Percentiles rank a stretch among this genome's conserved stretches.
These are phyloP conservation scores for Cryptococcus sp. DNA, from an alignment of 1,284 basidiomycete species.

Conservation along the genomic window DNA sequence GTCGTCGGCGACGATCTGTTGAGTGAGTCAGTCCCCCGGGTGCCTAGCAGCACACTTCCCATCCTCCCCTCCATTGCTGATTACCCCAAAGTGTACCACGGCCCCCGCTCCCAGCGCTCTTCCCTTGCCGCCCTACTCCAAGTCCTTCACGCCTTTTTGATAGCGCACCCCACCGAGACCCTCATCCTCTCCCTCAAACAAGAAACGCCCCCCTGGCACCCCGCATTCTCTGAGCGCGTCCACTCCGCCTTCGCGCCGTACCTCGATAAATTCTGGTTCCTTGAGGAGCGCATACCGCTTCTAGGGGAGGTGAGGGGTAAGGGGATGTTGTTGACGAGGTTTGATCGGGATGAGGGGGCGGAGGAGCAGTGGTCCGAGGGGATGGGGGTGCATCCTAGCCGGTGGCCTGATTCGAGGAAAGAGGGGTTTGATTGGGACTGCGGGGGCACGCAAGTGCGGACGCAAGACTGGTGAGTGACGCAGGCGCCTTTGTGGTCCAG, in stretches of 20 bases:
- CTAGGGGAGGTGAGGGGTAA: constrained; percentile 79
- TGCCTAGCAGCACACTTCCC: not conserved
- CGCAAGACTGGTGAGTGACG: constrained; percentile 70
- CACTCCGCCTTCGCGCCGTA: constrained; percentile 58
- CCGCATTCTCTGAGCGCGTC: constrained; percentile 62
- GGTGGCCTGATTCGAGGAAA: constrained; percentile 73
- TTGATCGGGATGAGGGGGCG: constrained; percentile 60
- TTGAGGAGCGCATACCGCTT: constrained; percentile 69
- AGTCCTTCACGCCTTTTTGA: constrained; percentile 62
- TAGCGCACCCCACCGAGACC: constrained; percentile 62
- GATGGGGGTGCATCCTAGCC: constrained; percentile 73
- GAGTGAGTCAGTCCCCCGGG: constrained; percentile 29
- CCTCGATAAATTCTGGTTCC: constrained; percentile 66
- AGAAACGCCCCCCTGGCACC: constrained; percentile 55
- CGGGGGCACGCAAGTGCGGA: constrained; percentile 59
- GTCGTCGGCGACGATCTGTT: constrained; percentile 57
- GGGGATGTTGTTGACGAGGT: constrained; percentile 75
- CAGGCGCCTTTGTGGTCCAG: constrained; percentile 1
- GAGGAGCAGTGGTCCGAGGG: constrained; percentile 51
- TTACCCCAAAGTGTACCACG: constrained; percentile 66
- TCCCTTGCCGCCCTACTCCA: constrained; percentile 63
- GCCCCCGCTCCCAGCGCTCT: constrained; percentile 64
- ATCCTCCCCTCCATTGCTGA: not conserved
- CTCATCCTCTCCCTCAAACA: constrained; percentile 82
- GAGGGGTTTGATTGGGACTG: constrained; percentile 68